Percentiles rank a stretch among this genome's conserved stretches.
Conservation (phyloP, 2,329 filamentous ascomycete species). For the Apiospora saccharicola region DNA sequence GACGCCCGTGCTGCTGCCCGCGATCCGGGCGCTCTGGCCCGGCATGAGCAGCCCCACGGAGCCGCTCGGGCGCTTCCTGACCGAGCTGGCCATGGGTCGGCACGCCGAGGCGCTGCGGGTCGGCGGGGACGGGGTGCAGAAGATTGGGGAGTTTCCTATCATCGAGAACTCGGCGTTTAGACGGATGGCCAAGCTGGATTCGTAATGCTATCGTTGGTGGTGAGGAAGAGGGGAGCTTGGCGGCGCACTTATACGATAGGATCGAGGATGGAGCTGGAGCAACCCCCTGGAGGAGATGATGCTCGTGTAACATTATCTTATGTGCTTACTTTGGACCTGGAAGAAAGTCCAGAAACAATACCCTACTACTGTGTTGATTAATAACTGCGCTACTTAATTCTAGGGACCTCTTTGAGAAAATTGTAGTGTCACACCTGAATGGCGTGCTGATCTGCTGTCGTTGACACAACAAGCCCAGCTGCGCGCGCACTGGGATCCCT, state of each 20-base stretch:
- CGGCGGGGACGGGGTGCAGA: conserved; percentile 34
- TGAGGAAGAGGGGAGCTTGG: neutral
- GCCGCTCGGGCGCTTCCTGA: conserved; percentile 52
- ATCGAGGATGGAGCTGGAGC: neutral
- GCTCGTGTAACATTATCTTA: neutral
- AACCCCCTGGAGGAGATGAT: neutral
- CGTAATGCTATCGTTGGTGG: neutral
- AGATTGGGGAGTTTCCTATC: conserved; percentile 41
- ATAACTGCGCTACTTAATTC: neutral
- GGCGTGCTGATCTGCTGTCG: neutral
- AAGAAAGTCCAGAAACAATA: neutral
- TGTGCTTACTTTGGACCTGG: neutral
- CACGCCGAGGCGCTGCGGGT: conserved; percentile 37
- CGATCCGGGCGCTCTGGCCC: conserved; percentile 29
- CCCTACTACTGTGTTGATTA: neutral
- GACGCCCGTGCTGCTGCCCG: conserved; percentile 35
- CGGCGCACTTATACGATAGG: neutral
- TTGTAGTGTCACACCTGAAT: neutral
- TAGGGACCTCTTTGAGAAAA: neutral
- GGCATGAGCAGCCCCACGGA: conserved; percentile 49
- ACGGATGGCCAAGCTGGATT: conserved; percentile 33
- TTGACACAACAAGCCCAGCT: neutral
- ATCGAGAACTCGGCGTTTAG: conserved; percentile 41
- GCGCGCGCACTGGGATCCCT: neutral
- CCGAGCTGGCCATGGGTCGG: conserved; percentile 54